A percentile compares a stretch with the other conserved stretches of the same genome.
Evolutionary conservation across 139 green algal species (phyloP).

Genomic region (Chlamydomonas applanata): DNA sequence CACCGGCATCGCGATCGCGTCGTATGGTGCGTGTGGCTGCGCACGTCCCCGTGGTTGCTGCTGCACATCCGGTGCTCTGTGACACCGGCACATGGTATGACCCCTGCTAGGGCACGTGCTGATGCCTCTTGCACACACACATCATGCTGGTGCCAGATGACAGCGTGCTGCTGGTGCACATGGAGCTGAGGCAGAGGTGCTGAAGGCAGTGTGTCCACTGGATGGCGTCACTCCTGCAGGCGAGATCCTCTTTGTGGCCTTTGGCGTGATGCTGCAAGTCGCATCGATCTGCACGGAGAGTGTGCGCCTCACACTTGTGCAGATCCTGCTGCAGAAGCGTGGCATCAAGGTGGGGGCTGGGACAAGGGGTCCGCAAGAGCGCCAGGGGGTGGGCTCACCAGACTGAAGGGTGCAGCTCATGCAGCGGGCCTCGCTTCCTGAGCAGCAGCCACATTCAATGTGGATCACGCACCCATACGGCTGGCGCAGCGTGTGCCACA

Average conservation of each 20-base stretch:
- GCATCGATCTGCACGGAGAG: constrained; percentile 43
- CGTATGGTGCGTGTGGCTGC: constrained; percentile 50
- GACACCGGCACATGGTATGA: no score
- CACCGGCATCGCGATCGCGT: constrained; percentile 73
- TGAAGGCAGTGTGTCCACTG: no score
- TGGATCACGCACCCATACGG: no score
- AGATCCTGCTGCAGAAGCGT: constrained; percentile 75
- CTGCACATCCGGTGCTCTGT: no score
- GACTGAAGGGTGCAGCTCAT: background rate
- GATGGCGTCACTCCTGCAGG: no score
- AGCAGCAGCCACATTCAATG: no score
- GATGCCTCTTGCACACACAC: background rate
- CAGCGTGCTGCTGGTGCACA: no score
- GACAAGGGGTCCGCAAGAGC: background rate
- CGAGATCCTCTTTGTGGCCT: constrained; percentile 56
- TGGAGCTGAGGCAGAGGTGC: no score
- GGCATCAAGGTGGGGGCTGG: constrained; percentile 50
- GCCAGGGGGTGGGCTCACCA: background rate
- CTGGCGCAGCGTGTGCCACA: no score
- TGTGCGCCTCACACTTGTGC: constrained; percentile 61
- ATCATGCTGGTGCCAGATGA: no score
- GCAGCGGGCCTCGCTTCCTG: background rate
- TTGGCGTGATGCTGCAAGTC: constrained; percentile 62
- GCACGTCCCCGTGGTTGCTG: no score
- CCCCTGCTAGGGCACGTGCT: no score